Conservation (phyloP, 495 filamentous ascomycete species). For the Schizothecium vesticola region DNA sequence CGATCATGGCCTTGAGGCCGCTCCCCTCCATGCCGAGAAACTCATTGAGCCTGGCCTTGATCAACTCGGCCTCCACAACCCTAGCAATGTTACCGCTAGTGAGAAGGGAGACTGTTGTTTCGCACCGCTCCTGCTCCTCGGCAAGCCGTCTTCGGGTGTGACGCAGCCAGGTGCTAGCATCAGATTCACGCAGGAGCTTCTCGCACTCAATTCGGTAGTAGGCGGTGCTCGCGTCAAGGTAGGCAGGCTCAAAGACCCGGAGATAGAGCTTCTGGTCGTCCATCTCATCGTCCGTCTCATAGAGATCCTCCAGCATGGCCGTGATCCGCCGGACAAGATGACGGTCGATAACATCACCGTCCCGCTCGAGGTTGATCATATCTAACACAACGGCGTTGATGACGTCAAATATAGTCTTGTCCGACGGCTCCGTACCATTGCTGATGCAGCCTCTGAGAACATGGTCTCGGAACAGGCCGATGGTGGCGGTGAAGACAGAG, state of each 20-base stretch:
- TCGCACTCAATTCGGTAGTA: conserved; percentile 78
- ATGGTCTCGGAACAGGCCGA: conserved; percentile 81
- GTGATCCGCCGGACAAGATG: conserved; percentile 74
- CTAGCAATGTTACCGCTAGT: conserved; percentile 68
- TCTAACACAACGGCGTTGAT: conserved; percentile 80
- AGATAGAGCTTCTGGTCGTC: conserved; percentile 77
- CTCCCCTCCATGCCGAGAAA: conserved; percentile 79
- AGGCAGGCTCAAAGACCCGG: conserved; percentile 73
- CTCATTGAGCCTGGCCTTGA: conserved; percentile 67
- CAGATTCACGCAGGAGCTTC: conserved; percentile 64
- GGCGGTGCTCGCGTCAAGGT: conserved; percentile 58
- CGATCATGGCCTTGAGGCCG: conserved; percentile 84
- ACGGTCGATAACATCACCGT: conserved; percentile 84
- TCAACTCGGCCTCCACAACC: conserved; percentile 76
- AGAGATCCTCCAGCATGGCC: conserved; percentile 87
- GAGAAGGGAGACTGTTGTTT: conserved; percentile 64
- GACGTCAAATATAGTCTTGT: conserved; percentile 49
- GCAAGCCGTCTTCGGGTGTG: conserved; percentile 63
- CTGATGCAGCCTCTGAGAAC: conserved; percentile 54
- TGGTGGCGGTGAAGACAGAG: conserved; percentile 74
- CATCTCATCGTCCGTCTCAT: conserved; percentile 70
- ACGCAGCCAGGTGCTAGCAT: conserved; percentile 80
- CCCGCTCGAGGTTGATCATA: conserved; percentile 85
- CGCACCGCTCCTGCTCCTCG: conserved; percentile 79
- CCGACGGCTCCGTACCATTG: conserved; percentile 26